Evolutionary conservation across 2,329 filamentous ascomycete species (phyloP).

Genomic region (Zalaria obscura): DNA sequence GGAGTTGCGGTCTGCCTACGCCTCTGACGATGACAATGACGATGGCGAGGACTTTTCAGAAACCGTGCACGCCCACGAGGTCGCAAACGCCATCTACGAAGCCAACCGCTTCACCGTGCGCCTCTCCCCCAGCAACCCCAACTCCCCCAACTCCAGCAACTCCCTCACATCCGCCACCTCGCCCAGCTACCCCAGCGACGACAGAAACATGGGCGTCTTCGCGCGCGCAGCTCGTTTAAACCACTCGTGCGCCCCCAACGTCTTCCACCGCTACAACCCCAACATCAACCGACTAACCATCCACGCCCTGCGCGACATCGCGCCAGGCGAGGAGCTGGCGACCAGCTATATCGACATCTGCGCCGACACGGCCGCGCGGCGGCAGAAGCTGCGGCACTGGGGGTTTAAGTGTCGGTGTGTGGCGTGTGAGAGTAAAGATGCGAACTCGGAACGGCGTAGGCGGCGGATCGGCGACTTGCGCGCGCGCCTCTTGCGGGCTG

Average conservation of each 20-base stretch:
- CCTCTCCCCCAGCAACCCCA: conserved; percentile 1
- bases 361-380: conserved; percentile 4
- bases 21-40: background rate
- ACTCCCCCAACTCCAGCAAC: background rate
- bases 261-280: conserved; percentile 8
- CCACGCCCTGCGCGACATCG: conserved; percentile 14
- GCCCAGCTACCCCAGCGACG: too few species aligned
- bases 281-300: conserved; percentile 8
- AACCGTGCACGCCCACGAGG: conserved; percentile 3
- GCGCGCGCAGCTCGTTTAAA: conserved; percentile 5
- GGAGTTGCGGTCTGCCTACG: conserved; percentile 1
- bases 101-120: conserved; percentile 9
- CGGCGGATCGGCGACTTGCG: conserved; percentile 4
- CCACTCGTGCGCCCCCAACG: conserved; percentile 7
- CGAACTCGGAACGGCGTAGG: conserved; percentile 3
- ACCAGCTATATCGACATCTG: conserved; percentile 11
- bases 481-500: conserved; percentile 2
- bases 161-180: conserved; percentile 1
- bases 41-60: conserved; percentile 1
- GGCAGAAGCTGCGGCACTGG: conserved; percentile 11
- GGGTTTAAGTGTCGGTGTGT: conserved; percentile 15
- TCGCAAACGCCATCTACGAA: conserved; percentile 6
- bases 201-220: conserved; percentile 6
- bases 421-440: conserved; percentile 11
- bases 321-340: conserved; percentile 14